Evolutionary conservation across 345 rosid species (phyloP), one percentile per base, ranked within the genome.

Genomic region (Kandelia obovata): DNA sequence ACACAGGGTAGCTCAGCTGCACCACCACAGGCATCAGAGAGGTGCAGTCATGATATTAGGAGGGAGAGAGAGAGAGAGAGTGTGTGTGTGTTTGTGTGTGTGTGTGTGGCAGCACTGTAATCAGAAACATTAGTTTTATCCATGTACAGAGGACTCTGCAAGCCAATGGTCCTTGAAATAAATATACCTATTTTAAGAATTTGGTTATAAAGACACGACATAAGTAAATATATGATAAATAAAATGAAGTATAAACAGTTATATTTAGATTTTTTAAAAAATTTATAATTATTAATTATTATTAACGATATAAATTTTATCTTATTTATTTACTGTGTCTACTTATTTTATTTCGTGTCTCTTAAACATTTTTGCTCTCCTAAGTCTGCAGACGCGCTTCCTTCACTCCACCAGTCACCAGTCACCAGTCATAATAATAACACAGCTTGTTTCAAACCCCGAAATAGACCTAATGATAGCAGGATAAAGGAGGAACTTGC

Each of bases 91-190:
- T 6, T 26, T n/a, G 58, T 7, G 58, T 2, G 26, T 7, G 28
- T 43, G 49, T 13, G 5, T 43, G 27, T 65, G 68, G 61, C 80
- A 78, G 78, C 81, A 77, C 78, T 70, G 63, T 80, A 71, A 78
- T 77, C 86, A 83, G 86, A 82, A 83, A 84, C 89, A 82, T 85
- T 80, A 77, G 81, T 83, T 82, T 82, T 80, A 80, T 82, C 82
- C 81, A 82, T 75, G 77, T 75, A 77, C 84, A 81, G 82, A 79
- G 81, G 88, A 88, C 84, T 84, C 85, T 86, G 84, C 89, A 84
- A 71, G 66, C 77, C 77, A 58, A 73, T 84, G 87, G 86, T 82
- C 90, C 92, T 85, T 83, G 73, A 82, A 79, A 81, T 86, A 88
- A 84, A 88, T 82, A 85, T 79, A 78, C 88, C 88, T 77, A 76